Evolutionary conservation across 1,139 yeast genomes (phyloP).

Genomic region (Insectozyma bohioensis): DNA sequence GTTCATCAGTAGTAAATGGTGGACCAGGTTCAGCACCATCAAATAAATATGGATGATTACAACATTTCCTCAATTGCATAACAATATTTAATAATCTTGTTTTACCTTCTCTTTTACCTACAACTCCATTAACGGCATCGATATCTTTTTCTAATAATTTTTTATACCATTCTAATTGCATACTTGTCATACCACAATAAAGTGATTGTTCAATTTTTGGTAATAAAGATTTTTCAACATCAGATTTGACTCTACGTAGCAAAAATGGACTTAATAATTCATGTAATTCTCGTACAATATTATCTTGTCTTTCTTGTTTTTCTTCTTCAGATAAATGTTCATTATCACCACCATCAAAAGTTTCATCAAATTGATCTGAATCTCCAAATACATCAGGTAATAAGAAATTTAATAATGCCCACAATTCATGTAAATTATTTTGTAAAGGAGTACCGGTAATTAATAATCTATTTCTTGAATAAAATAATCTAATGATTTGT

Average conservation of each 20-base stretch:
- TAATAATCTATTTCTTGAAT: slow-evolving; percentile 77
- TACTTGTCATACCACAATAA: slow-evolving; percentile 90
- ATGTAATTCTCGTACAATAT: slow-evolving; percentile 81
- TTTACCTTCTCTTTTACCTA: slow-evolving; percentile 86
- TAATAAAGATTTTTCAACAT: slow-evolving; percentile 85
- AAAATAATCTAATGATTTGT: slow-evolving; percentile 83
- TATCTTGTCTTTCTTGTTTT: slow-evolving; percentile 60
- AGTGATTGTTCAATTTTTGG: slow-evolving; percentile 90
- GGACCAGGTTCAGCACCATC: slow-evolving; percentile 99
- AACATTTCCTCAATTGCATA: slow-evolving; percentile 95
- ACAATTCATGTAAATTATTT: slow-evolving; percentile 89
- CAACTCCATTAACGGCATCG: slow-evolving; percentile 93
- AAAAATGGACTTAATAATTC: slow-evolving; percentile 85
- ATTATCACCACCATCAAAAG: slow-evolving; percentile 54
- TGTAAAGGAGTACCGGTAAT: slow-evolving; percentile 97
- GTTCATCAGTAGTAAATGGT: slow-evolving; percentile 95
- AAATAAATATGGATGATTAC: slow-evolving; percentile 94
- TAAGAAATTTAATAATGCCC: slow-evolving; percentile 90
- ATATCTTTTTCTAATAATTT: slow-evolving; percentile 87
- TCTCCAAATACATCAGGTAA: slow-evolving; percentile 95
- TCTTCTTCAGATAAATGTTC: slow-evolving; percentile 28
- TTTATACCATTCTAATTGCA: slow-evolving; percentile 93
- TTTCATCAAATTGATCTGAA: slow-evolving; percentile 83
- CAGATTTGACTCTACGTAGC: slow-evolving; percentile 85
- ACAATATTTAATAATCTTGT: slow-evolving; percentile 88